These are phyloP conservation scores for Xylariaceae sp. DNA, from an alignment of 2,329 filamentous ascomycete genomes.

Conservation along the genomic window DNA sequence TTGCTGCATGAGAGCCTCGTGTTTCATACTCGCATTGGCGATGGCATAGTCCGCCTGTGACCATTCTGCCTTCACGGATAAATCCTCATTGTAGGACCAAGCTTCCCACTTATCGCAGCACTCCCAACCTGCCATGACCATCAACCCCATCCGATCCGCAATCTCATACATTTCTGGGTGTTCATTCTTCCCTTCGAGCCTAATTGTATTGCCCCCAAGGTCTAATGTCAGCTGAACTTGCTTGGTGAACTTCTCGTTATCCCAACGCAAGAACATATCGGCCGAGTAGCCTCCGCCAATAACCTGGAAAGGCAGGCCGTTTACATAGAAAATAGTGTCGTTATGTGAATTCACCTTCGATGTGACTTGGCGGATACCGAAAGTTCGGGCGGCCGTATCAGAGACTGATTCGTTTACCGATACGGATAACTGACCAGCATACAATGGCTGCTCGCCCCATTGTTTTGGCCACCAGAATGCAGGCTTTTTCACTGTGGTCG, in stretches of 20 bases:
- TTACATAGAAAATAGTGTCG: conserved; percentile 62
- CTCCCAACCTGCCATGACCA: conserved; percentile 69
- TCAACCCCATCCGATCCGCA: conserved; percentile 63
- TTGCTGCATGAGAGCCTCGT: conserved; percentile 66
- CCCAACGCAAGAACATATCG: conserved; percentile 67
- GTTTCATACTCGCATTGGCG: conserved; percentile 60
- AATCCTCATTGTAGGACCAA: conserved; percentile 64
- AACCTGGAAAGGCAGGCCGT: conserved; percentile 64
- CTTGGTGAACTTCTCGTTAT: conserved; percentile 50
- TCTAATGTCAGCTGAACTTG: conserved; percentile 62
- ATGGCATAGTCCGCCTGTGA: conserved; percentile 58
- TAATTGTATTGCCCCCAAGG: conserved; percentile 67
- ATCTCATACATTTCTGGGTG: conserved; percentile 65
- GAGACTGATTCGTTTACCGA: conserved; percentile 36
- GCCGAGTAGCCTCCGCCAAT: conserved; percentile 65
- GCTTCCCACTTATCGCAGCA: conserved; percentile 73
- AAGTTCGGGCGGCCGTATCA: conserved; percentile 45
- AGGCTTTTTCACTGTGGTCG: conserved; percentile 48
- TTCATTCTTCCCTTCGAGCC: conserved; percentile 69
- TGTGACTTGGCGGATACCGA: conserved; percentile 62
- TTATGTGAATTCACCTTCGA: conserved; percentile 57
- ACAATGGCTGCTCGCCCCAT: conserved; percentile 64
- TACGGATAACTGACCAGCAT: conserved; percentile 44
- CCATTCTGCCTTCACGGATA: conserved; percentile 53
- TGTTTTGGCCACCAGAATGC: conserved; percentile 66